phyloP scores from a whole-genome alignment of 148 eudicot genomes.

The Silene latifolia region DNA sequence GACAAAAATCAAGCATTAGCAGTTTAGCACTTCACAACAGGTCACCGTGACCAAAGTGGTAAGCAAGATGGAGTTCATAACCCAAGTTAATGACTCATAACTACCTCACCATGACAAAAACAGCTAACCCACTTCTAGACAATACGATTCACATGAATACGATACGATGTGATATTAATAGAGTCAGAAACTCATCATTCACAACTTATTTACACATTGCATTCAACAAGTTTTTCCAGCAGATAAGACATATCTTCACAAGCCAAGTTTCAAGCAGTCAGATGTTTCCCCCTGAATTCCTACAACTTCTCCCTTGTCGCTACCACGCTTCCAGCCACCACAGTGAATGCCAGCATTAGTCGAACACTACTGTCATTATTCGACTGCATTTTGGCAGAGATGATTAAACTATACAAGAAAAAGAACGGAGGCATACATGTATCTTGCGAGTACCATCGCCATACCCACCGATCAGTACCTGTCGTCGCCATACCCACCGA shows the following conservation, averaged over 20 bases:
- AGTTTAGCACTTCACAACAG: too few species aligned
- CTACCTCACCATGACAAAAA: too few species aligned
- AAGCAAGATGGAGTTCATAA: too few species aligned
- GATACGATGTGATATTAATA: not conserved
- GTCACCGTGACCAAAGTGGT: too few species aligned
- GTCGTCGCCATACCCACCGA: too few species aligned
- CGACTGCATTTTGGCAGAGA: not conserved
- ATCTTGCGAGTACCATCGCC: too few species aligned
- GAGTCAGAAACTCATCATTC: not conserved
- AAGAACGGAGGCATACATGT: not conserved
- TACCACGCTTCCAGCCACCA: constrained; percentile 2
- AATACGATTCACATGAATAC: not conserved
- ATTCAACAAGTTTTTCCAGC: not conserved
- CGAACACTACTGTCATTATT: not conserved
- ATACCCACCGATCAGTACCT: too few species aligned
- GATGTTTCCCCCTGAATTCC: not conserved
- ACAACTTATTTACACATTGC: not conserved
- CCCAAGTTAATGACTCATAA: too few species aligned
- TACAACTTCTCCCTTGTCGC: not conserved
- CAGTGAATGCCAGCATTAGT: not conserved
- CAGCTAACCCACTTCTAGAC: not conserved
- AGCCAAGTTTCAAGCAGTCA: not conserved
- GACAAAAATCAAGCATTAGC: too few species aligned
- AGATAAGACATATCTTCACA: too few species aligned
- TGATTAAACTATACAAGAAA: not conserved